Evolutionary conservation across 140 eudicot genomes (phyloP), one percentile per base, ranked within the genome.

Genomic region (Senecio squalidus): DNA sequence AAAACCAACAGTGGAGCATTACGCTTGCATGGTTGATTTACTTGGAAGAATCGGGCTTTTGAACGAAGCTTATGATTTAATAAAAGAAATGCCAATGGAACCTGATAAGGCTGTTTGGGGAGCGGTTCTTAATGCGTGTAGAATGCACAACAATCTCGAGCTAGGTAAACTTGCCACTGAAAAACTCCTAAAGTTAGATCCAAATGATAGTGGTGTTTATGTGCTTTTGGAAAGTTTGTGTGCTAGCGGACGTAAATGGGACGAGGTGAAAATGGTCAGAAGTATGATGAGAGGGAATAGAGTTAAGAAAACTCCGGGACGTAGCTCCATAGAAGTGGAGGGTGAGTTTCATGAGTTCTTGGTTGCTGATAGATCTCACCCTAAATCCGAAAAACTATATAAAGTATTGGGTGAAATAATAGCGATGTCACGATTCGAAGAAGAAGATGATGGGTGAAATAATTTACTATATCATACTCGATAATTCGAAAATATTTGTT

Each of bases 51-150:
- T 78, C 11, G 94, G 96, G 60, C 56, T 62, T 28, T 20, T 87
- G 27, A 74, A 55, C 24, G 89, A 83, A 64, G 94, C 88, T 40
- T 71, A 68, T 17, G 71, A 67, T 4, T 67, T 83, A 39, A 58
- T 83, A 57, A 74, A 39, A 20, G 61, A 64, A 25, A 75, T 87
- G 82, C 94, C 94, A 17, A 59, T 80, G 30, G 57, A 66, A 58
- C 78, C 87, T 27, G 82, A 79, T 59, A 81, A 77, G 15, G 61
- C 80, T 47, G 78, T 80, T 9, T 87, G 96, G 96, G 94, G 87
- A 15, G 66, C 96, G 27, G 71, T 87, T 36, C 80, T 87, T 23
- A 72, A 74, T 54, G 82, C 89, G 0, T 80, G 89, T 18, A 83
- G 84, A 62, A 68, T 80, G 44, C 80, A 83, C 21, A 79, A 74